A percentile compares a stretch with the other conserved stretches of the same genome.
These are phyloP conservation scores for Metschnikowia proteae DNA, from an alignment of 805 yeast species.

Conservation along the genomic window DNA sequence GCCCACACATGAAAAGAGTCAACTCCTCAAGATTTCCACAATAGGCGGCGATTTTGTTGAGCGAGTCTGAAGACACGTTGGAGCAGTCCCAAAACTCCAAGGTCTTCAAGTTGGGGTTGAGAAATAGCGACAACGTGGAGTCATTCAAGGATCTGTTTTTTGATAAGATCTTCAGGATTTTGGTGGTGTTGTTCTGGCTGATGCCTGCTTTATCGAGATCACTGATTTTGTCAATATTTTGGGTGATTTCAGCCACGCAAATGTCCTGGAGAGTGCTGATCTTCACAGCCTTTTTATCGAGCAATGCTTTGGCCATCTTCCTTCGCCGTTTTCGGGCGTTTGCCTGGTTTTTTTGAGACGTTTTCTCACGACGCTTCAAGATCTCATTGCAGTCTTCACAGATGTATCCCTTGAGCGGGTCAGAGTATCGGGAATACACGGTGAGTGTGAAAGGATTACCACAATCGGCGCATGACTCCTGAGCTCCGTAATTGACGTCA, in stretches of 20 bases:
- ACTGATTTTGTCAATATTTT: constrained; percentile 69
- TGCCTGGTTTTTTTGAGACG: constrained; percentile 49
- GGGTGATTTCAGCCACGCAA: constrained; percentile 66
- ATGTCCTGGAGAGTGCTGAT: constrained; percentile 77
- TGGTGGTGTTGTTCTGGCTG: constrained; percentile 66
- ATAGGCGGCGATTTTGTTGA: constrained; percentile 65
- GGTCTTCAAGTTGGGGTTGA: constrained; percentile 52
- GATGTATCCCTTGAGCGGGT: constrained; percentile 56
- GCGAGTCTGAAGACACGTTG: constrained; percentile 59
- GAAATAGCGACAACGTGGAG: constrained; percentile 67
- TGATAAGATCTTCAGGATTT: constrained; percentile 71
- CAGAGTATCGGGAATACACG: constrained; percentile 58
- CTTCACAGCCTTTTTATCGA: constrained; percentile 62
- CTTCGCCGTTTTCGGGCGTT: constrained; percentile 71
- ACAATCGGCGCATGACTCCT: constrained; percentile 63
- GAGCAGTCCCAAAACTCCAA: constrained; percentile 94
- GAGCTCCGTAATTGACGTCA: constrained; percentile 42
- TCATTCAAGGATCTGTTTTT: constrained; percentile 78
- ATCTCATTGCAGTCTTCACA: constrained; percentile 59
- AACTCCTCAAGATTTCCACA: constrained; percentile 70
- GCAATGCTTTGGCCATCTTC: constrained; percentile 76
- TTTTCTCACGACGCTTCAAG: constrained; percentile 39
- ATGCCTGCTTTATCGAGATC: constrained; percentile 69
- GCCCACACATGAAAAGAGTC: constrained; percentile 89
- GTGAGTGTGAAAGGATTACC: constrained; percentile 53